These are phyloP conservation scores for Blastobotrys aristatus DNA, from an alignment of 1,139 yeast genomes.

Conservation along the genomic window DNA sequence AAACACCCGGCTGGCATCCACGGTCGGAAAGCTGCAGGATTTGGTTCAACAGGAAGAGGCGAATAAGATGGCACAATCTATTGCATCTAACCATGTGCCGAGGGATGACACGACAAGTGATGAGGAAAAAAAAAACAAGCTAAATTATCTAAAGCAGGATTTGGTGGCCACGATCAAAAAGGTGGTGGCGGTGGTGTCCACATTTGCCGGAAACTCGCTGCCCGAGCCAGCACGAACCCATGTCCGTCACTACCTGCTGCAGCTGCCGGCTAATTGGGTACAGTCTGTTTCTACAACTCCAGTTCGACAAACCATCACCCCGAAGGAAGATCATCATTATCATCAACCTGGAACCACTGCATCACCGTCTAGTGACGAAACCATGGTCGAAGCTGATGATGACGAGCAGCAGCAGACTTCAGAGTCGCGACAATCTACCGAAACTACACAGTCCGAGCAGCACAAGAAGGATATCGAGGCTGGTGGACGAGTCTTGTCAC, in stretches of 20 bases:
- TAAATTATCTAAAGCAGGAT: conserved; percentile 59
- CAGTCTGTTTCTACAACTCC: conserved; percentile 30
- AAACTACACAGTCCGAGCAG: not conserved
- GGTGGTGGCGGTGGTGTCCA: conserved; percentile 78
- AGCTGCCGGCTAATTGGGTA: conserved; percentile 66
- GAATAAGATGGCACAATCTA: conserved; percentile 25
- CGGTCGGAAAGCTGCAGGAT: conserved; percentile 58
- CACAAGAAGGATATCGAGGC: conserved; percentile 40
- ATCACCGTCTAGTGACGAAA: not conserved
- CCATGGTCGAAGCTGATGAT: not conserved
- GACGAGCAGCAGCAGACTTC: conserved; percentile 3
- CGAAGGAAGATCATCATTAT: conserved; percentile 8
- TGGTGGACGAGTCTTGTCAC: conserved; percentile 64
- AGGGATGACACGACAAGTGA: not conserved
- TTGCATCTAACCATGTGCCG: conserved; percentile 27
- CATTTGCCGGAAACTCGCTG: conserved; percentile 67
- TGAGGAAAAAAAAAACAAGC: conserved; percentile 22
- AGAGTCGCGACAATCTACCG: not conserved
- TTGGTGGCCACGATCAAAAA: conserved; percentile 85
- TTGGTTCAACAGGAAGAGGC: conserved; percentile 42
- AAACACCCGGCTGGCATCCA: conserved; percentile 61
- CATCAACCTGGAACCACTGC: not conserved
- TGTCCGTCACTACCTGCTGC: conserved; percentile 72
- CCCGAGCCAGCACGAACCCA: conserved; percentile 83
- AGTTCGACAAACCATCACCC: conserved; percentile 3